A percentile compares a stretch with the other conserved stretches of the same genome.
phyloP scores from a whole-genome alignment of 495 filamentous ascomycete genomes.

The Staphylotrichum tortipilum region DNA sequence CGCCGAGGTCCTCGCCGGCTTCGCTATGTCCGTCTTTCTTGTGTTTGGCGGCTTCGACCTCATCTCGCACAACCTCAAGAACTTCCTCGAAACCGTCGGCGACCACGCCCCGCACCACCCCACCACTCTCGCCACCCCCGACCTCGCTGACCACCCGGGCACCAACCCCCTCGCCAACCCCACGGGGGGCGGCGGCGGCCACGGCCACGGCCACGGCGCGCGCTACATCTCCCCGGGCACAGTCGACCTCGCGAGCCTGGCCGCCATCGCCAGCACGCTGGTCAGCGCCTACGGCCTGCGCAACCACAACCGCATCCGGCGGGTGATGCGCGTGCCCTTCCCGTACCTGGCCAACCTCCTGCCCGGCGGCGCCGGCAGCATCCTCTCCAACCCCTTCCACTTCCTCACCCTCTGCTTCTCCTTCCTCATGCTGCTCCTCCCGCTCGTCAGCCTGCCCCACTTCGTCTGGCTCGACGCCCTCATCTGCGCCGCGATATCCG shows the following conservation, averaged over 20 bases:
- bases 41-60: slow-evolving; percentile 95
- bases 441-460: slow-evolving; percentile 65
- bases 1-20: slow-evolving; percentile 90
- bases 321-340: slow-evolving; percentile 69
- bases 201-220: slow-evolving; percentile 5
- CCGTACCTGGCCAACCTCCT: slow-evolving; percentile 49
- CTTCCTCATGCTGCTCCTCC: slow-evolving; percentile 69
- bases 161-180: background rate
- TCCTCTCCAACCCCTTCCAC: slow-evolving; percentile 87
- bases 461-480: slow-evolving; percentile 74
- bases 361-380: slow-evolving; percentile 47
- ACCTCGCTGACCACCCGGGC: background rate
- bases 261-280: slow-evolving; percentile 80
- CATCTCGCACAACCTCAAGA: slow-evolving; percentile 84
- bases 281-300: slow-evolving; percentile 78
- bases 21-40: slow-evolving; percentile 89
- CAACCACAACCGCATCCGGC: slow-evolving; percentile 91
- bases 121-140: slow-evolving; percentile 44
- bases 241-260: slow-evolving; percentile 72
- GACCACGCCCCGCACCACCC: slow-evolving; percentile 57
- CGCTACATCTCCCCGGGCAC: slow-evolving; percentile 54
- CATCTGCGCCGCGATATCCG: slow-evolving; percentile 68
- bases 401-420: slow-evolving; percentile 85
- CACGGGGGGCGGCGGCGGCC: background rate
- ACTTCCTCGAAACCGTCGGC: slow-evolving; percentile 59